phyloP scores from a whole-genome alignment of 139 green algal species.

The Volvox reticuliferus region DNA sequence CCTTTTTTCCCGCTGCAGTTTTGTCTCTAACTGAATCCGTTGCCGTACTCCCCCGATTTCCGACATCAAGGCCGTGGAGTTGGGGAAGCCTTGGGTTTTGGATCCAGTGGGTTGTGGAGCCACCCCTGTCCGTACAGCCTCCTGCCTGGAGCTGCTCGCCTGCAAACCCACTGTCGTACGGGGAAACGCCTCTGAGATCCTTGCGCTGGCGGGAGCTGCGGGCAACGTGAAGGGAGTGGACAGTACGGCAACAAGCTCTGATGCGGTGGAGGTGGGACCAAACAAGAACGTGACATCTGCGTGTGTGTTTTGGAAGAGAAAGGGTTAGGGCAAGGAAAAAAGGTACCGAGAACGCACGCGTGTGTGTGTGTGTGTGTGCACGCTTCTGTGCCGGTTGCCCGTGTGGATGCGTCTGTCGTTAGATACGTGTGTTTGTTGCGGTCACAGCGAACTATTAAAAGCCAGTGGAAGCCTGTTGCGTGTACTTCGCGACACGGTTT shows the following conservation, averaged over 20 bases:
- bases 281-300: background rate
- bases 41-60: background rate
- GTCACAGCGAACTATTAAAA: background rate
- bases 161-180: conserved; percentile 78
- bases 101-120: conserved; percentile 87
- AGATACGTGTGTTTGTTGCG: background rate
- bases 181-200: conserved; percentile 85
- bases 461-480: too few relatives aligned
- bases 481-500: background rate
- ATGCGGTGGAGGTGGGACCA: conserved; percentile 56
- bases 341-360: too few relatives aligned
- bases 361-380: background rate
- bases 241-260: conserved; percentile 67
- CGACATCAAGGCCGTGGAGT: conserved; percentile 51
- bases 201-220: conserved; percentile 76
- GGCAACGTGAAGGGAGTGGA: conserved; percentile 73
- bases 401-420: background rate
- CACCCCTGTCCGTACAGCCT: conserved; percentile 74
- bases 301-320: background rate
- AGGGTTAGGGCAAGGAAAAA: background rate
- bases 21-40: too few relatives aligned
- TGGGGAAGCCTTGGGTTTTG: conserved; percentile 85
- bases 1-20: too few relatives aligned
- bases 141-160: conserved; percentile 70
- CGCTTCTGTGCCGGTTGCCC: background rate